Evolutionary conservation across 495 filamentous ascomycete genomes (phyloP).

Genomic region (Trypethelium eluteriae): DNA sequence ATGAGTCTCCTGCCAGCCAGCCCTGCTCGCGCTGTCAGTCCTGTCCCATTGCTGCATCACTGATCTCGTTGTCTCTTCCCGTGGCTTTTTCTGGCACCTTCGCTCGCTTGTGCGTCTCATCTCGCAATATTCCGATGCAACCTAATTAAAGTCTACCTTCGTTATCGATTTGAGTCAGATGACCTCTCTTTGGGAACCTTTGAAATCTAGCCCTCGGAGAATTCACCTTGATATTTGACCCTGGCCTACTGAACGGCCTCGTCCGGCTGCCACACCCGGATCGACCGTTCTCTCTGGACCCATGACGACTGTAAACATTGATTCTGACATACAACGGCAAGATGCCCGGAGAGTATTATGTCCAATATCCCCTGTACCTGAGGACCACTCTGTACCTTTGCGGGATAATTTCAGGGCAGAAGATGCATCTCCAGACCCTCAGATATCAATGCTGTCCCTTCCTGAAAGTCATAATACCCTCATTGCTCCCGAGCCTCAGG

Average conservation of each 20-base stretch:
- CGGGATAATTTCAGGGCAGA: neutral
- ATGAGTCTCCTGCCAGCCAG: neutral
- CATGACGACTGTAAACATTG: neutral
- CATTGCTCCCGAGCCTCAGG: neutral
- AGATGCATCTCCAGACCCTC: neutral
- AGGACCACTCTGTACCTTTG: neutral
- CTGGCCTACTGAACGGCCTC: neutral
- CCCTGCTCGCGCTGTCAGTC: neutral
- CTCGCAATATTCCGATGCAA: conserved; percentile 5
- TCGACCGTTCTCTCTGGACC: neutral
- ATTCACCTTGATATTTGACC: conserved; percentile 1
- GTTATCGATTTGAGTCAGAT: neutral
- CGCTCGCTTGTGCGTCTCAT: neutral
- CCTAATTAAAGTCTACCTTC: neutral
- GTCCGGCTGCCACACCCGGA: neutral
- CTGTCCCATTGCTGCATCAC: neutral
- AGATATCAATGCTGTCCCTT: neutral
- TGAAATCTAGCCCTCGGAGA: neutral
- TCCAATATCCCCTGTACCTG: neutral
- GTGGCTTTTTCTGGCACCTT: neutral
- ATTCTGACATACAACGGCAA: neutral
- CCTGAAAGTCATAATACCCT: neutral
- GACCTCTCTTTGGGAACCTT: neutral
- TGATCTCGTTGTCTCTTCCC: neutral
- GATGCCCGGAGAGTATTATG: neutral